A percentile compares a stretch with the other conserved stretches of the same genome.
These are phyloP conservation scores for Polygonum aviculare DNA, from an alignment of 148 eudicot genomes.

Conservation along the genomic window DNA sequence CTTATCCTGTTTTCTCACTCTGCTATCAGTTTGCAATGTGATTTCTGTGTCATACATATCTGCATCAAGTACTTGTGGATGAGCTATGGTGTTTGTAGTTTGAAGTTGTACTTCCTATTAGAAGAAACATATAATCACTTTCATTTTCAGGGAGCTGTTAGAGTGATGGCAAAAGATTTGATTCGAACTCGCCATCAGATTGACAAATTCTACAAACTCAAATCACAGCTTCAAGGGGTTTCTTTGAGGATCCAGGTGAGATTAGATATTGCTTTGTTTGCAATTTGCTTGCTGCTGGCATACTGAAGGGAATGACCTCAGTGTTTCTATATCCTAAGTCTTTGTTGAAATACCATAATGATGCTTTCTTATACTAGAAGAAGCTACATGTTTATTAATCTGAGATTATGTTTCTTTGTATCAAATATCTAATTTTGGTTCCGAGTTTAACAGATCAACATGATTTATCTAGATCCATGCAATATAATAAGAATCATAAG, in stretches of 20 bases:
- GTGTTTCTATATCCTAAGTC: no score
- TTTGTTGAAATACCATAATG: background rate
- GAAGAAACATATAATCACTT: background rate
- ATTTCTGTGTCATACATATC: background rate
- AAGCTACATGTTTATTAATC: background rate
- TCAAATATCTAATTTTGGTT: background rate
- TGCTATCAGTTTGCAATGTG: background rate
- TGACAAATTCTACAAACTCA: conserved; percentile 93
- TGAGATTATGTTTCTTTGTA: background rate
- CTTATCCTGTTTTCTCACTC: background rate
- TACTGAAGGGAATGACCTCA: no score
- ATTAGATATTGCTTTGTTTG: background rate
- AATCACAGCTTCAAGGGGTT: conserved; percentile 97
- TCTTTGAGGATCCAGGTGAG: conserved; percentile 89
- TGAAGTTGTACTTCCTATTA: background rate
- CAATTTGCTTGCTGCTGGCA: background rate
- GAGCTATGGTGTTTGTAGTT: background rate
- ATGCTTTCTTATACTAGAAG: background rate
- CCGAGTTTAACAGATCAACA: background rate
- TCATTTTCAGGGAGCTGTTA: conserved; percentile 80
- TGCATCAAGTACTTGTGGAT: background rate
- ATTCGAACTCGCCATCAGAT: conserved; percentile 92
- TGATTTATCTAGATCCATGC: background rate
- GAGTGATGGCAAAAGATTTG: conserved; percentile 95
- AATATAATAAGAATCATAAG: background rate